A percentile compares a stretch with the other conserved stretches of the same genome.
phyloP scores from a whole-genome alignment of 768 basidiomycete species.

The Xerocomellus chrysenteron region DNA sequence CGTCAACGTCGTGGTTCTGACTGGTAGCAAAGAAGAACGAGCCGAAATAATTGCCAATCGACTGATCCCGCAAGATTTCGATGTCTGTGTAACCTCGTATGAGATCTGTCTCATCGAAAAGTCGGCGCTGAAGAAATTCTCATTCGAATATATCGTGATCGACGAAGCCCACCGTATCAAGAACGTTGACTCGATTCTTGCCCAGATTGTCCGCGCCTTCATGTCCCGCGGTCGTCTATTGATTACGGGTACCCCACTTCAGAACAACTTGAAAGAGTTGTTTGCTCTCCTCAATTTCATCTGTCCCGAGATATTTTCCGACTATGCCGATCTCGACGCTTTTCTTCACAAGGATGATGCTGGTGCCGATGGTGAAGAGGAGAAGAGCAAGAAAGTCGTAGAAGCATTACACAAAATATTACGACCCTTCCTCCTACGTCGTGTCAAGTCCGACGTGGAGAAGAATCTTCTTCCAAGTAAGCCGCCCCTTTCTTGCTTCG shows the following conservation, averaged over 20 bases:
- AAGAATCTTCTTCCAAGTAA: conserved; percentile 90
- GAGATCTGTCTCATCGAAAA: conserved; percentile 97
- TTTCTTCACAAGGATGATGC: conserved; percentile 90
- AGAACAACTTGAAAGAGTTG: conserved; percentile 95
- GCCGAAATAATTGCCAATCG: conserved; percentile 73
- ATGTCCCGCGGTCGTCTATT: conserved; percentile 84
- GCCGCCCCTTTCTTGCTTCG: conserved; percentile 12
- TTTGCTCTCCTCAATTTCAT: conserved; percentile 94
- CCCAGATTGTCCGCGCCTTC: conserved; percentile 92
- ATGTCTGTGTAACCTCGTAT: conserved; percentile 94
- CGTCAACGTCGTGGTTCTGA: conserved; percentile 76
- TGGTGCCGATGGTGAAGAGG: conserved; percentile 66
- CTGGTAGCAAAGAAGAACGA: conserved; percentile 89
- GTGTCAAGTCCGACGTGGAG: conserved; percentile 97
- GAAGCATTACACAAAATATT: conserved; percentile 97
- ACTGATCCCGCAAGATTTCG: conserved; percentile 85
- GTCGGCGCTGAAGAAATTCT: conserved; percentile 87
- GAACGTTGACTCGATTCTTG: conserved; percentile 94
- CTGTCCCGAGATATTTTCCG: conserved; percentile 92
- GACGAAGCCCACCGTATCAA: conserved; percentile 99
- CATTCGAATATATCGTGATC: conserved; percentile 96
- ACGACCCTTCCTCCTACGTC: conserved; percentile 87
- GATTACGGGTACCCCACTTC: conserved; percentile 95
- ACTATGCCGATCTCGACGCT: conserved; percentile 86
- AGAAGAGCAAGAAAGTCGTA: conserved; percentile 89